These are phyloP conservation scores for Polytrichum commune DNA, from an alignment of 225 moss, liverwort and hornwort species.

Conservation along the genomic window DNA sequence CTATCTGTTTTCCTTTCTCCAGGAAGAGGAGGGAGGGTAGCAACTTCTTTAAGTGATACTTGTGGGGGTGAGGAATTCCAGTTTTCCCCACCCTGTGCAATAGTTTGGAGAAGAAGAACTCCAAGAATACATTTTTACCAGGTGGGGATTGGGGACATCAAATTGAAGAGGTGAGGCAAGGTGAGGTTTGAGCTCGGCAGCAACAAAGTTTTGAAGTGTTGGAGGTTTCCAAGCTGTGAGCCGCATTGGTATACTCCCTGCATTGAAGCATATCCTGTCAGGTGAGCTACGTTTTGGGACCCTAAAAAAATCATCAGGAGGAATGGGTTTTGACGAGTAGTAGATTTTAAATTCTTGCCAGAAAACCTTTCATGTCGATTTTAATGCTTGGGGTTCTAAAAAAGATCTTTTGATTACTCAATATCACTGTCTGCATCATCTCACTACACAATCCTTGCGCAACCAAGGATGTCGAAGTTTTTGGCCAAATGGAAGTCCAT, in stretches of 20 bases:
- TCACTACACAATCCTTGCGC: too few relatives aligned
- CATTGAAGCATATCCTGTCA: constrained; percentile 55
- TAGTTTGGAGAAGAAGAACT: neutral
- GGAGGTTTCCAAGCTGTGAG: constrained; percentile 19
- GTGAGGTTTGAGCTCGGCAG: neutral
- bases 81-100: too few relatives aligned
- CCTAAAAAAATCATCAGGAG: too few relatives aligned
- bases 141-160: neutral
- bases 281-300: constrained; percentile 6
- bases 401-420: too few relatives aligned
- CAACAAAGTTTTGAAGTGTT: neutral
- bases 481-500: neutral
- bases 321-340: too few relatives aligned
- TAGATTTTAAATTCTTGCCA: too few relatives aligned
- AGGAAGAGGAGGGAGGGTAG: too few relatives aligned
- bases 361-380: neutral
- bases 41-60: too few relatives aligned
- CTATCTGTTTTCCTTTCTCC: too few relatives aligned
- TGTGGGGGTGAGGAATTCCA: too few relatives aligned
- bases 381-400: too few relatives aligned
- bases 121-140: neutral
- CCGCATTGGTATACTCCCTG: constrained; percentile 72
- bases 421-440: too few relatives aligned
- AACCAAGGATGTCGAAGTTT: neutral
- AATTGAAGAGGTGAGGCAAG: neutral